These are phyloP conservation scores for Toxoplasma gondii DNA, from an alignment of 169 alveolate species.

Conservation along the genomic window DNA sequence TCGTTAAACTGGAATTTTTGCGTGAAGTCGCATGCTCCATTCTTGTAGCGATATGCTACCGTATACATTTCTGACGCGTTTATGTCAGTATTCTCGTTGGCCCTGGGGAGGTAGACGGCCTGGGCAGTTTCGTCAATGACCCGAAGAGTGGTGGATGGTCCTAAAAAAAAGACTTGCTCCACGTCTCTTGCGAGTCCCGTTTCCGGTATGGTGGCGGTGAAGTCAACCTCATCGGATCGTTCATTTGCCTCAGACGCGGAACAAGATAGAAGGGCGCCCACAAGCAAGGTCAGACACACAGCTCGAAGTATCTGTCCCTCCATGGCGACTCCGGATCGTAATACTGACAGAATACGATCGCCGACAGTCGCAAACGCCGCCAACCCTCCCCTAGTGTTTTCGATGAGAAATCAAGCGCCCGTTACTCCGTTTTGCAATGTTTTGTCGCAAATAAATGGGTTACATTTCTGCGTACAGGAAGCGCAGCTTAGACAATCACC, in stretches of 20 bases:
- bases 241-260: neutral
- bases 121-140: neutral
- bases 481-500: too few species aligned
- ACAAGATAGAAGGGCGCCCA: neutral
- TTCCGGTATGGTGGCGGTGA: neutral
- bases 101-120: neutral
- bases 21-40: conserved; percentile 8
- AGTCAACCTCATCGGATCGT: neutral
- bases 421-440: too few species aligned
- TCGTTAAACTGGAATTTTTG: neutral
- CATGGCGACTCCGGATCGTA: too few species aligned
- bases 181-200: neutral
- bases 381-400: too few species aligned
- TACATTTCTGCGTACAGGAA: too few species aligned
- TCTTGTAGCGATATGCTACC: neutral
- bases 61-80: neutral
- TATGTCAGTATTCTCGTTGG: neutral
- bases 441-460: too few species aligned
- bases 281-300: neutral
- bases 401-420: too few species aligned
- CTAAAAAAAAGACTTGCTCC: neutral
- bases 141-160: neutral
- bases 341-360: too few species aligned
- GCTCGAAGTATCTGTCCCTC: neutral
- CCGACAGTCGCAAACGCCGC: too few species aligned